A percentile compares a stretch with the other conserved stretches of the same genome.
These are phyloP conservation scores for Kickxella alabastrina DNA, from an alignment of 192 early-diverging fungal genomes.

Conservation along the genomic window DNA sequence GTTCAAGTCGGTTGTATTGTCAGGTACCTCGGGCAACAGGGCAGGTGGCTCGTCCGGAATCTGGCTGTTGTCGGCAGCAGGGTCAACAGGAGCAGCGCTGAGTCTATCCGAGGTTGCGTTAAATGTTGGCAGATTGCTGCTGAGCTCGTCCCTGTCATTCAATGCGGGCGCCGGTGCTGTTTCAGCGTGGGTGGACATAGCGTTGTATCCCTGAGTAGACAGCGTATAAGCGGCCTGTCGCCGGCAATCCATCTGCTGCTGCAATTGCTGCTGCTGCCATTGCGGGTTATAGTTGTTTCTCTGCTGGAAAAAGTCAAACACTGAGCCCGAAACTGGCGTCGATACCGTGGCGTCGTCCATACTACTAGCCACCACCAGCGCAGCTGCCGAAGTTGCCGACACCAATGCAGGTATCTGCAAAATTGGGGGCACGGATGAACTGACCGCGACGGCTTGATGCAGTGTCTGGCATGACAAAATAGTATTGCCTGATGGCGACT, in stretches of 20 bases:
- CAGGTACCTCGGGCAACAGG: background rate
- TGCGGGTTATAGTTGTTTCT: conserved; percentile 15
- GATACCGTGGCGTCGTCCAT: background rate
- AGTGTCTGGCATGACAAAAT: background rate
- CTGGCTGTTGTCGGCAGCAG: background rate
- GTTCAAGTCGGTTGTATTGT: conserved; percentile 1
- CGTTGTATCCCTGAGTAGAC: conserved; percentile 21
- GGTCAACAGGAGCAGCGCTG: conserved; percentile 7
- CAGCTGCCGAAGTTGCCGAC: background rate
- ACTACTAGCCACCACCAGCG: background rate
- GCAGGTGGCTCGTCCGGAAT: background rate
- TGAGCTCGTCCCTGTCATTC: background rate
- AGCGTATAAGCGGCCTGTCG: conserved; percentile 16
- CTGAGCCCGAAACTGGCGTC: conserved; percentile 13
- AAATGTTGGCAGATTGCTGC: background rate
- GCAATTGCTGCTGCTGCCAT: background rate
- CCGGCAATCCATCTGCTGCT: background rate
- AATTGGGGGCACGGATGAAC: no score
- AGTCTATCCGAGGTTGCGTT: no score
- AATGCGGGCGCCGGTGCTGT: background rate
- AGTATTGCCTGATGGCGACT: background rate
- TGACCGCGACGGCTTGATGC: background rate
- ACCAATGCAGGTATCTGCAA: background rate
- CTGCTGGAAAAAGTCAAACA: conserved; percentile 44
- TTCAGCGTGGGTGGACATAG: background rate